A percentile compares a stretch with the other conserved stretches of the same genome.
Conservation (phyloP, 1,284 basidiomycete species). For the Tylopilus orsonianus region DNA sequence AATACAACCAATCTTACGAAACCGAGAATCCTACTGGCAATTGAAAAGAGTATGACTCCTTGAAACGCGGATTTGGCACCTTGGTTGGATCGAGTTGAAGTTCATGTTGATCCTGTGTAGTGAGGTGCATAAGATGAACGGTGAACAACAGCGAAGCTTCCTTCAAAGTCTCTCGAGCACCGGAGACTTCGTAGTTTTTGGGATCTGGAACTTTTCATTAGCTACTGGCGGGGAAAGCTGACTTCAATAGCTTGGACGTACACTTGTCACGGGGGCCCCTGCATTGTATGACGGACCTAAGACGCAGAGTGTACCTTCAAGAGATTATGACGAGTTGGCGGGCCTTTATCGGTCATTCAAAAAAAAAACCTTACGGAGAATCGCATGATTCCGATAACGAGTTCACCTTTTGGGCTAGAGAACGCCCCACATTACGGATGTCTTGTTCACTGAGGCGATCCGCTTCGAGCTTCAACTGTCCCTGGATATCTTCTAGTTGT, state of each 20-base stretch:
- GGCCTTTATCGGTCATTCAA: background rate
- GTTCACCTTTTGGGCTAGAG: constrained; percentile 29
- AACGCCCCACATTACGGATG: constrained; percentile 16
- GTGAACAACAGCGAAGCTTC: constrained; percentile 36
- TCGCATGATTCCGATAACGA: constrained; percentile 16
- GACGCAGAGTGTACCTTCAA: constrained; percentile 21
- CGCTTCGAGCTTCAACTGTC: constrained; percentile 23
- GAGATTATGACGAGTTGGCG: background rate
- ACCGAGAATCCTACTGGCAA: constrained; percentile 37
- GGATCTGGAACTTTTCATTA: constrained; percentile 9
- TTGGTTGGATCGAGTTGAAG: constrained; percentile 40
- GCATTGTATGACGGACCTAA: constrained; percentile 8
- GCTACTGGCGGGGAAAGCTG: background rate
- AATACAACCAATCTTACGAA: constrained; percentile 32
- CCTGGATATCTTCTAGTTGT: constrained; percentile 27
- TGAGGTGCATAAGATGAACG: constrained; percentile 41
- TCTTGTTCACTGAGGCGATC: constrained; percentile 19
- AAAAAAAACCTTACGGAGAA: constrained; percentile 22
- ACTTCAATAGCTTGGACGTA: background rate
- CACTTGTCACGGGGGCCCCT: constrained; percentile 2
- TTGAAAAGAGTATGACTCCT: constrained; percentile 34
- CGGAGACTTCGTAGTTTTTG: constrained; percentile 21
- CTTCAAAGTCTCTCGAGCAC: constrained; percentile 17
- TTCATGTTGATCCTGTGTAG: constrained; percentile 42
- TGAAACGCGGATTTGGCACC: constrained; percentile 39